A percentile compares a stretch with the other conserved stretches of the same genome.
phyloP scores from a whole-genome alignment of 2,329 filamentous ascomycete genomes.

The Aaosphaeria arxii region DNA sequence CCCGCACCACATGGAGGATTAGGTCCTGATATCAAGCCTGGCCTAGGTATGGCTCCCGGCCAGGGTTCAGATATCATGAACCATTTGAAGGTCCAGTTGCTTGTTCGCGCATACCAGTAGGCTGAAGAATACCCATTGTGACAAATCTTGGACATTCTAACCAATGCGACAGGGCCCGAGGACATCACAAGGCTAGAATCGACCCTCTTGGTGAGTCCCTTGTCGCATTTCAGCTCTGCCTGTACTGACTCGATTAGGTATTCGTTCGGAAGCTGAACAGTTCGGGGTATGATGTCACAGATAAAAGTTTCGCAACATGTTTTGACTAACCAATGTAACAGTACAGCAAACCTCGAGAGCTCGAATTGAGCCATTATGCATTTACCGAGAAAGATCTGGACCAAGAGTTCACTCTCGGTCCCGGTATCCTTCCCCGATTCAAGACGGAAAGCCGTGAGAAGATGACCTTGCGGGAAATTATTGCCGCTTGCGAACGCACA shows the following conservation, averaged over 20 bases:
- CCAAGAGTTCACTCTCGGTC: slow-evolving; percentile 85
- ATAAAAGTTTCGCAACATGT: too few relatives aligned
- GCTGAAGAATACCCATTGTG: too few relatives aligned
- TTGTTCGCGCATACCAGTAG: slow-evolving; percentile 88
- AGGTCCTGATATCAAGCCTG: slow-evolving; percentile 66
- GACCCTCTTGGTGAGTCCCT: slow-evolving; percentile 93
- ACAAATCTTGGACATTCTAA: too few relatives aligned
- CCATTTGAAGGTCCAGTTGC: slow-evolving; percentile 95
- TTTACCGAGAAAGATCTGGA: slow-evolving; percentile 95
- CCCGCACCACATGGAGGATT: slow-evolving; percentile 77
- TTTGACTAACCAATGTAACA: too few relatives aligned
- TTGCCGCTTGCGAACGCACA: slow-evolving; percentile 87
- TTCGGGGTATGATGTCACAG: slow-evolving; percentile 52
- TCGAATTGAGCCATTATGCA: slow-evolving; percentile 89
- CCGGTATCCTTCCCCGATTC: slow-evolving; percentile 93
- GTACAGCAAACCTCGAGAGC: slow-evolving; percentile 85
- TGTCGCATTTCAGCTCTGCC: slow-evolving; percentile 74
- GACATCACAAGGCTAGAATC: slow-evolving; percentile 97
- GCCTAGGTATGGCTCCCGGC: slow-evolving; percentile 62
- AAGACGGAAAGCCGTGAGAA: slow-evolving; percentile 84
- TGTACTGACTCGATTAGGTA: slow-evolving; percentile 50
- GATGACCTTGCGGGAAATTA: slow-evolving; percentile 95
- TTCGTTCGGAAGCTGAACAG: slow-evolving; percentile 78
- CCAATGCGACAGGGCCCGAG: slow-evolving; percentile 59
- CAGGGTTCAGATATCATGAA: slow-evolving; percentile 83